Evolutionary conservation across 306 rosid species (phyloP).

Genomic region (Cucumis cinereus): DNA sequence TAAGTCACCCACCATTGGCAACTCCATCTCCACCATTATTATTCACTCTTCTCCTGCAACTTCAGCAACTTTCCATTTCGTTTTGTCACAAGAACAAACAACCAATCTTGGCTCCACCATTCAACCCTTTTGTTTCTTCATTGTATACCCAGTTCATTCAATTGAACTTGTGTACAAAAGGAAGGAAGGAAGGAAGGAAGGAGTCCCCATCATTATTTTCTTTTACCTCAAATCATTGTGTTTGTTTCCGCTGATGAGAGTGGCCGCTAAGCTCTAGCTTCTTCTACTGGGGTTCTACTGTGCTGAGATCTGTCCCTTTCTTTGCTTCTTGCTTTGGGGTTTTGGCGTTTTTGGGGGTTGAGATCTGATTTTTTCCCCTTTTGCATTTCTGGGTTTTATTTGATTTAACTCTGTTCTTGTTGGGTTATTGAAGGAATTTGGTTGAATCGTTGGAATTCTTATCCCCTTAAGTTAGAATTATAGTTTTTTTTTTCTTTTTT

Average conservation of each 20-base stretch:
- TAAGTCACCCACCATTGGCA: conserved; percentile 17
- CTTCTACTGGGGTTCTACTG: conserved; percentile 13
- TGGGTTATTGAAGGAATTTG: neutral
- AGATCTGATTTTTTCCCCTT: conserved; percentile 39
- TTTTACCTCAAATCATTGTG: conserved; percentile 8
- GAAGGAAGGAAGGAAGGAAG: neutral
- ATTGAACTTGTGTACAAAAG: neutral
- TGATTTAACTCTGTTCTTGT: neutral
- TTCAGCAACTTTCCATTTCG: conserved; percentile 26
- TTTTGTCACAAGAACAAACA: conserved; percentile 18
- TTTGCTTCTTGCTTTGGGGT: conserved; percentile 21
- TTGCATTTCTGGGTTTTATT: conserved; percentile 9
- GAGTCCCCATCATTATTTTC: neutral
- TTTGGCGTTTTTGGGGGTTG: conserved; percentile 18
- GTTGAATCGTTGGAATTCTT: neutral
- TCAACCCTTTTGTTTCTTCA: conserved; percentile 9
- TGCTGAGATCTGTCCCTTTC: conserved; percentile 42
- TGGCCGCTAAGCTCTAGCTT: conserved; percentile 16
- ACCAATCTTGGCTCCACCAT: conserved; percentile 10
- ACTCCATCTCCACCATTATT: conserved; percentile 17
- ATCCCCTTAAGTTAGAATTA: conserved; percentile 14
- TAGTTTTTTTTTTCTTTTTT: too few species aligned
- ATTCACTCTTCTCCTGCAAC: neutral
- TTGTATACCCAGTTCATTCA: conserved; percentile 7
- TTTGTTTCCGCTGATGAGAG: conserved; percentile 10